A percentile compares a stretch with the other conserved stretches of the same genome.
Conservation (phyloP, 306 rosid genomes). For the Sphenostylis stenocarpa region DNA sequence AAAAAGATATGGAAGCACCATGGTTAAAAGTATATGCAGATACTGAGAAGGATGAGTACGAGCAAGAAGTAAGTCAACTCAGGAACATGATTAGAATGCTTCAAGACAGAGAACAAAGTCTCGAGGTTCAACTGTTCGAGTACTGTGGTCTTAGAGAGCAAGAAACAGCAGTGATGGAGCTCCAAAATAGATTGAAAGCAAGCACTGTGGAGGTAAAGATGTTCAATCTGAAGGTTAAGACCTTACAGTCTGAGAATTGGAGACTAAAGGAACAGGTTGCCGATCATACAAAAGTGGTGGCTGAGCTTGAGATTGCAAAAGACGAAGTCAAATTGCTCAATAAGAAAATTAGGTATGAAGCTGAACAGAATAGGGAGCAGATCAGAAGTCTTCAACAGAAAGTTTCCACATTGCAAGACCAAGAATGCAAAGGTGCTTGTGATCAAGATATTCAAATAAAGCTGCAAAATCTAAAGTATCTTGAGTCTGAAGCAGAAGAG, state of each 20-base stretch:
- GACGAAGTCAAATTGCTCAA: conserved; percentile 53
- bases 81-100: conserved; percentile 61
- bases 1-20: conserved; percentile 39
- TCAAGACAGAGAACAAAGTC: conserved; percentile 68
- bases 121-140: conserved; percentile 80
- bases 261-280: conserved; percentile 60
- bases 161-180: conserved; percentile 70
- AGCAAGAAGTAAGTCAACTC: conserved; percentile 62
- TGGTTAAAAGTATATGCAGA: conserved; percentile 31
- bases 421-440: conserved; percentile 41
- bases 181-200: conserved; percentile 72
- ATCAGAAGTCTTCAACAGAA: conserved; percentile 57
- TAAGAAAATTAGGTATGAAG: conserved; percentile 58
- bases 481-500: conserved; percentile 60
- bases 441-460: conserved; percentile 44
- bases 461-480: conserved; percentile 51
- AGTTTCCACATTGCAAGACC: conserved; percentile 60
- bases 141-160: conserved; percentile 84
- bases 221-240: conserved; percentile 70
- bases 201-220: conserved; percentile 75
- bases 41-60: conserved; percentile 53
- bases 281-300: conserved; percentile 49
- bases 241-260: conserved; percentile 64
- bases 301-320: conserved; percentile 68
- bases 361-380: conserved; percentile 57